A percentile compares a stretch with the other conserved stretches of the same genome.
These are phyloP conservation scores for Tylopilus subfusipes DNA, from an alignment of 768 basidiomycete genomes.

Conservation along the genomic window DNA sequence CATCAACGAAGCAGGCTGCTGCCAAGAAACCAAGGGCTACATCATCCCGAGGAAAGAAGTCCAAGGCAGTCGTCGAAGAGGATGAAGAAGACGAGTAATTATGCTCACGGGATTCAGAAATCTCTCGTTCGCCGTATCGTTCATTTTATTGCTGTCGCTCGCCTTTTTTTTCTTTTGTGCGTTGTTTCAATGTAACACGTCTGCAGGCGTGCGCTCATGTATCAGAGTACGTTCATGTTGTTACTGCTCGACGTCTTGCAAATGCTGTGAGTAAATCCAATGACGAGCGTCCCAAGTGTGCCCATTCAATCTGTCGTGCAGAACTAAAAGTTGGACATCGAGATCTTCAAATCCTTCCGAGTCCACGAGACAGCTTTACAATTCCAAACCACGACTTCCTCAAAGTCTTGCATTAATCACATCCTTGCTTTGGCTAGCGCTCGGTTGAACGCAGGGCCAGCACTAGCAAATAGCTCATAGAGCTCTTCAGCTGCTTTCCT, in stretches of 20 bases:
- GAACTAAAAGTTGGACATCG: not conserved
- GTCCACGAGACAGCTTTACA: not conserved
- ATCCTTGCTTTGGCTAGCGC: not conserved
- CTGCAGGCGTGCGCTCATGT: constrained; percentile 1
- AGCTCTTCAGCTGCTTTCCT: constrained; percentile 62
- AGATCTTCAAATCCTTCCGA: not conserved
- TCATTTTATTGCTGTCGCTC: constrained; percentile 2
- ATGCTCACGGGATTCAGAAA: not conserved
- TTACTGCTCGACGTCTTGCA: not conserved
- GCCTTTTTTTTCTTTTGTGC: not conserved
- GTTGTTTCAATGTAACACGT: constrained; percentile 9
- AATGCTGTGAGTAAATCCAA: not conserved
- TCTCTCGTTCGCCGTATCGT: constrained; percentile 4
- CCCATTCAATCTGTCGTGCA: not conserved
- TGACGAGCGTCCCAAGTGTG: not conserved
- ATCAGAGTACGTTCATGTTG: not conserved
- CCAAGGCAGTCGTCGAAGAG: constrained; percentile 47
- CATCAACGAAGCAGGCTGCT: constrained; percentile 42
- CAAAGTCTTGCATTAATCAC: constrained; percentile 18
- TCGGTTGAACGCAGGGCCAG: not conserved
- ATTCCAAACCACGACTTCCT: not conserved
- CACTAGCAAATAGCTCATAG: constrained; percentile 48
- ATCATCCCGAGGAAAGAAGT: constrained; percentile 35
- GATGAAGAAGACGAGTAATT: constrained; percentile 33
- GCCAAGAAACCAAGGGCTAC: constrained; percentile 38